Base-by-base conservation (phyloP, 2,329 filamentous ascomycete species). In the Fusarium tjaetaba region DNA sequence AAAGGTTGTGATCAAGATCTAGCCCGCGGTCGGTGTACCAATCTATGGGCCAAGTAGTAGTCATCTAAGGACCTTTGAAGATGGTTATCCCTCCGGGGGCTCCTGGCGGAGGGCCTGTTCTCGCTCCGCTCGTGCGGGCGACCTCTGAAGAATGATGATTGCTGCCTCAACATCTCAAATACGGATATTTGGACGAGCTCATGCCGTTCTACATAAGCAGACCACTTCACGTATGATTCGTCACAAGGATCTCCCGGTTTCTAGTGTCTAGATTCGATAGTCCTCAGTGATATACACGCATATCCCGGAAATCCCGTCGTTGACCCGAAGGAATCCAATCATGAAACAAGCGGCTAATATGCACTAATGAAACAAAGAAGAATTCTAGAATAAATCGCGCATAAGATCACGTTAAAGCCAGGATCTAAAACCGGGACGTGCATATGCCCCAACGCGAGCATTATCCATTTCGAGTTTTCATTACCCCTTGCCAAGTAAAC, bases 361-460 rank as follows among this genome's bases (percentile, higher is more conserved):
- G 28, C 26, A 14, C 18, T 26, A 7, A 51, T 43, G 28, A 34
- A 45, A 52, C 22, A 11, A 51, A 56, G 41, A 65, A 68, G 18
- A 62, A 28, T 52, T 70, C 68, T 60, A 70, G 69, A 72, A 72
- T 72, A 71, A 72, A 72, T 72, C 55, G 69, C 69, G 69, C 69
- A 72, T 56, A 63, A 64, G 24, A 30, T 48, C 22, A 42, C 18
- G 28, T 39, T 4, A 1, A 45, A 38, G 64, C 28, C 26, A n/a
- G 46, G 64, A 34, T 60, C 65, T 58, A 24, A 5, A 20, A 5
- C 28, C 22, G 58, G 65, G 65, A 70, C 65, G 67, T 70, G 67
- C 65, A 70, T 68, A 46, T 20, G 30, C 34, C 34, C 45, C 42
- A 18, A 26, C 43, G 20, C 48, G 15, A 58, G 24, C 15, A 32